phyloP scores from a whole-genome alignment of 2,329 filamentous ascomycete species.

The Colletotrichum lini region DNA sequence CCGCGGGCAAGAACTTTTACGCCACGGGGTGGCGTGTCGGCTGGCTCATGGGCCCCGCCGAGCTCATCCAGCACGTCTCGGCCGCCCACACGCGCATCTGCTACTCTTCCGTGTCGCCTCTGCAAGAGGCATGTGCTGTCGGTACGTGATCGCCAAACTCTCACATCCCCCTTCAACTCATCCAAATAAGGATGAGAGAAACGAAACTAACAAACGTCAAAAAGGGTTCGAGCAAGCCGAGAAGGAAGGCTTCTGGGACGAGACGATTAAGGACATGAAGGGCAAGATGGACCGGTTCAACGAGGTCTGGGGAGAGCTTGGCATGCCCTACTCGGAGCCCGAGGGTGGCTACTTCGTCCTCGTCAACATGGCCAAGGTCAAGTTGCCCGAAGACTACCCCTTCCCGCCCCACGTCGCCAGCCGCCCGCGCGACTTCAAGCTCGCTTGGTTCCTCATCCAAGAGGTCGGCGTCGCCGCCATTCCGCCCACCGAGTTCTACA shows the following conservation, averaged over 20 bases:
- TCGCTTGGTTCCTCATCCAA: conserved; percentile 96
- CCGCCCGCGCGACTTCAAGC: conserved; percentile 92
- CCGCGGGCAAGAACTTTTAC: conserved; percentile 98
- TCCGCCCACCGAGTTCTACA: conserved; percentile 97
- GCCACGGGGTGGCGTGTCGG: conserved; percentile 96
- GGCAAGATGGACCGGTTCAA: conserved; percentile 91
- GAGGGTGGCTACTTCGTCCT: conserved; percentile 98
- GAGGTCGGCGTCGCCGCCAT: conserved; percentile 97
- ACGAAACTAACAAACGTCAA: neutral
- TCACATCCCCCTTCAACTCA: neutral
- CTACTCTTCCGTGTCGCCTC: conserved; percentile 91
- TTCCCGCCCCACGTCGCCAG: conserved; percentile 92
- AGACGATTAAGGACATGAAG: conserved; percentile 89
- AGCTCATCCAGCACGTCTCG: conserved; percentile 91
- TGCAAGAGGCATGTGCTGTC: conserved; percentile 94
- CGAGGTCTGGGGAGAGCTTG: conserved; percentile 81
- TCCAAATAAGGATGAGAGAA: no score
- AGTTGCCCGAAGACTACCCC: conserved; percentile 84
- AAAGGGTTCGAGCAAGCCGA: conserved; percentile 89
- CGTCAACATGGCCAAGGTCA: conserved; percentile 91
- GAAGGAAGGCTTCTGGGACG: conserved; percentile 86
- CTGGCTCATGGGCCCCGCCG: conserved; percentile 90
- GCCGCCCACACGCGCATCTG: conserved; percentile 97
- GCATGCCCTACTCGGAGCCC: conserved; percentile 87
- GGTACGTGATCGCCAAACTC: conserved; percentile 56